phyloP scores from a whole-genome alignment of 495 filamentous ascomycete species.

The Immersiella caudata region DNA sequence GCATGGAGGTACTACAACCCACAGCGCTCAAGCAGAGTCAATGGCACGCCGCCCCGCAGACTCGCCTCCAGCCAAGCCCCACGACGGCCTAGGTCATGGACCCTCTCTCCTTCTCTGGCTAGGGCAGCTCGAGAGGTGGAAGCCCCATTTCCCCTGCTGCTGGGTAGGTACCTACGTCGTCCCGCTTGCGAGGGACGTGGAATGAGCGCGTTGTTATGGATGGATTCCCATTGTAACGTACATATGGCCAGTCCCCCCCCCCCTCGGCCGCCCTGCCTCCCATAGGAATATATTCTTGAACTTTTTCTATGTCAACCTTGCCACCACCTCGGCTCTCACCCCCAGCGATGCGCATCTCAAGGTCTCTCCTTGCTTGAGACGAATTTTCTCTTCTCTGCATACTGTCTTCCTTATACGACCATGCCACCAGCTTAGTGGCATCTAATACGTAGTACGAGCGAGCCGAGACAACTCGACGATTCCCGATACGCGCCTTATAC shows the following conservation, averaged over 20 bases:
- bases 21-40: slow-evolving; percentile 19
- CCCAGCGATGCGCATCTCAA: slow-evolving; percentile 23
- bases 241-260: slow-evolving; percentile 27
- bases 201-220: slow-evolving; percentile 5
- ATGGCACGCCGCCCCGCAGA: slow-evolving; percentile 26
- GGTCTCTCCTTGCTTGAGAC: slow-evolving; percentile 33
- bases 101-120: slow-evolving; percentile 13
- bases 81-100: slow-evolving; percentile 18
- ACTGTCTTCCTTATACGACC: slow-evolving; percentile 4
- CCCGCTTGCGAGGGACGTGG: slow-evolving; percentile 11
- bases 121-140: slow-evolving; percentile 20
- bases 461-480: background rate
- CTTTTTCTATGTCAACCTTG: slow-evolving; percentile 5
- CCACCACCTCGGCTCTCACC: slow-evolving; percentile 1
- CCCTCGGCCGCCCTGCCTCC: slow-evolving; percentile 13
- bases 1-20: slow-evolving; percentile 14
- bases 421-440: slow-evolving; percentile 7
- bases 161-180: slow-evolving; percentile 5
- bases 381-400: slow-evolving; percentile 12
- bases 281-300: background rate
- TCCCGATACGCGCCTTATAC: background rate
- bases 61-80: slow-evolving; percentile 7
- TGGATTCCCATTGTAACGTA: slow-evolving; percentile 20
- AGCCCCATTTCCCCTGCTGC: slow-evolving; percentile 23
- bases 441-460: background rate